Base-by-base conservation (phyloP, 805 yeast species). In the Myxozyma kluyveri region DNA sequence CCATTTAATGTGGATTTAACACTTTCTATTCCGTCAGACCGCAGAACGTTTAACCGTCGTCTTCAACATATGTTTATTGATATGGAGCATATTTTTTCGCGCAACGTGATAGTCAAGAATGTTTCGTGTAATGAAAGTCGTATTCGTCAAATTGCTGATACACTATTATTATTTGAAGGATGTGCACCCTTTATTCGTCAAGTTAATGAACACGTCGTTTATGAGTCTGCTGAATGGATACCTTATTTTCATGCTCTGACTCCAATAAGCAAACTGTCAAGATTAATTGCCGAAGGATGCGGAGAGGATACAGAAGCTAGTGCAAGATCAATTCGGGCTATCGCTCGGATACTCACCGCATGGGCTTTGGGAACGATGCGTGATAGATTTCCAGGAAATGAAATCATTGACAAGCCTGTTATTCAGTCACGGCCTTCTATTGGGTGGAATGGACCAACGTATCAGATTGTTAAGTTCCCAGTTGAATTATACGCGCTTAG, bases 201-300 rank as follows among this genome's bases (percentile, higher is more conserved):
- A 63, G 80, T 81, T 3, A 74, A 77, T 4, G 83, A 80, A 53
- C 99, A 91, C 67, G 89, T 91, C 7, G 96, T 90, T 65, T 93
- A 86, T 65, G 99, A 91, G 65, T 83, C 82, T 41, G 87, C 86
- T 29, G 91, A 87, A 46, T 93, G 90, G 74, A 78, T 84, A 1
- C 77, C 81, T 1, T 84, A 76, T 62, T 84, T 84, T 65, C 84
- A 84, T 56, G 80, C 84, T 1, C 67, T 83, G 52, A 83, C 86
- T 48, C 86, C 82, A 2, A 75, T 87, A 0, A 76, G 84, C 7
- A 84, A 84, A 50, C 65, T 72, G 1, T 69, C 70, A 3, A 58
- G 65, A 6, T 57, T 61, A 21, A 64, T 70, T 3, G 74, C 75
- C 0, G 43, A 55, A 7, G 72, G 72, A 3, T 59, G 66, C 24